These are phyloP conservation scores for Fusarium gaditjirri DNA, from an alignment of 2,329 filamentous ascomycete genomes.

Conservation along the genomic window DNA sequence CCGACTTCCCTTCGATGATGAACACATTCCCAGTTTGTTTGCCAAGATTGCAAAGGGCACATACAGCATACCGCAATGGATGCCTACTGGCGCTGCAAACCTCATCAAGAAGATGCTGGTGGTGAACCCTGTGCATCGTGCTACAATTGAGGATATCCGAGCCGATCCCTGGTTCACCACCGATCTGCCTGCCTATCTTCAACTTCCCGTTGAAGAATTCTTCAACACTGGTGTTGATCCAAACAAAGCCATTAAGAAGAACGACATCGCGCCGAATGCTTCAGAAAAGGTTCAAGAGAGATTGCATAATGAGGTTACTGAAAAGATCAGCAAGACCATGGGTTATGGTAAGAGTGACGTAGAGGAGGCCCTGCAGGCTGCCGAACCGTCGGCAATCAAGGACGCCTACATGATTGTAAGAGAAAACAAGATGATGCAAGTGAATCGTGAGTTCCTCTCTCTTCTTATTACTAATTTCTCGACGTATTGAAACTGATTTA, in stretches of 20 bases:
- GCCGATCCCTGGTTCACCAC: slow-evolving; percentile 94
- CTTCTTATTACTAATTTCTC: background rate
- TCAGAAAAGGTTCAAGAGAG: slow-evolving; percentile 84
- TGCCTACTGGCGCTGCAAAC: slow-evolving; percentile 82
- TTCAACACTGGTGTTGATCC: slow-evolving; percentile 94
- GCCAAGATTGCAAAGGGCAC: slow-evolving; percentile 97
- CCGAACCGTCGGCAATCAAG: slow-evolving; percentile 97
- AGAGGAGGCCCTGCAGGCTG: slow-evolving; percentile 88
- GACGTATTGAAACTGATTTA: slow-evolving; percentile 47
- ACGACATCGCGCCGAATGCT: slow-evolving; percentile 82
- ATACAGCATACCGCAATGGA: slow-evolving; percentile 91
- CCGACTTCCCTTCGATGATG: slow-evolving; percentile 93
- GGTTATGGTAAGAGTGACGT: slow-evolving; percentile 96
- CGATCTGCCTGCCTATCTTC: slow-evolving; percentile 86
- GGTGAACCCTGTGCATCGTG: slow-evolving; percentile 92
- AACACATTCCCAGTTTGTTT: slow-evolving; percentile 97
- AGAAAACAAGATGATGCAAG: slow-evolving; percentile 97
- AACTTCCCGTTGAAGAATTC: slow-evolving; percentile 90
- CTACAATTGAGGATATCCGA: slow-evolving; percentile 93
- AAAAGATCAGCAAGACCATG: slow-evolving; percentile 98
- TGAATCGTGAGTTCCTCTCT: slow-evolving; percentile 76
- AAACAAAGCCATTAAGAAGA: slow-evolving; percentile 87
- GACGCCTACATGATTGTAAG: slow-evolving; percentile 98
- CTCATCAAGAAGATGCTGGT: slow-evolving; percentile 95
- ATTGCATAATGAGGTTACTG: slow-evolving; percentile 90